Evolutionary conservation across 768 basidiomycete genomes (phyloP).

Genomic region (Leccinum fibrillosum): DNA sequence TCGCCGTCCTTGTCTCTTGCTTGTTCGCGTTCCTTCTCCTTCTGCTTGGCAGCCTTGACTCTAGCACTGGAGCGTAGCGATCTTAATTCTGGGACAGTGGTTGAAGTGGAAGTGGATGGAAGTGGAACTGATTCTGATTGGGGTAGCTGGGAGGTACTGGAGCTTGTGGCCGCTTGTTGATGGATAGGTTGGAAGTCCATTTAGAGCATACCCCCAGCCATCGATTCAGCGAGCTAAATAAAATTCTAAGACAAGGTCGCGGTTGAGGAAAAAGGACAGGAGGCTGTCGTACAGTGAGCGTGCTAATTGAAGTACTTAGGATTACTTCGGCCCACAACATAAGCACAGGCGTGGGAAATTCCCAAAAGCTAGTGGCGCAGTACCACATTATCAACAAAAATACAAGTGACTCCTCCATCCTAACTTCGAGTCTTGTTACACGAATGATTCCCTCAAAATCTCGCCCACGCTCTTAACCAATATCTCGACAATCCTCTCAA

Average conservation of each 20-base stretch:
- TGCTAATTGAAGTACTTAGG: slow-evolving; percentile 22
- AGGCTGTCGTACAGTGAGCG: slow-evolving; percentile 14
- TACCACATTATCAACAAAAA: not conserved
- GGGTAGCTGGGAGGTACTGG: slow-evolving; percentile 46
- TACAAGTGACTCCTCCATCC: not conserved
- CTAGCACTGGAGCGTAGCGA: slow-evolving; percentile 71
- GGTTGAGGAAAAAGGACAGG: slow-evolving; percentile 25
- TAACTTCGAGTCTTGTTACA: not conserved
- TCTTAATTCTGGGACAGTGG: slow-evolving; percentile 48
- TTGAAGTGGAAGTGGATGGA: slow-evolving; percentile 35
- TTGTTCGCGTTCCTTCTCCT: slow-evolving; percentile 54
- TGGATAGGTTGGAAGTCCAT: slow-evolving; percentile 83
- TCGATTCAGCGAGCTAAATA: slow-evolving; percentile 46
- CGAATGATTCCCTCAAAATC: slow-evolving; percentile 42
- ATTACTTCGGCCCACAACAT: slow-evolving; percentile 20
- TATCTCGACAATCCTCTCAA: slow-evolving; percentile 63
- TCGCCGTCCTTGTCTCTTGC: slow-evolving; percentile 54
- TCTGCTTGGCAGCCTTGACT: slow-evolving; percentile 72
- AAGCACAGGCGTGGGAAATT: slow-evolving; percentile 32
- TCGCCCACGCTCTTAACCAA: slow-evolving; percentile 69
- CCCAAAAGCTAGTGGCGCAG: slow-evolving; percentile 7
- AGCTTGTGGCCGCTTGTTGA: slow-evolving; percentile 68
- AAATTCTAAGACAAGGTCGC: slow-evolving; percentile 24
- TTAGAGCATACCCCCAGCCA: slow-evolving; percentile 87
- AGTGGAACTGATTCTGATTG: slow-evolving; percentile 34